phyloP scores from a whole-genome alignment of 2,329 filamentous ascomycete species.

The Fusarium anguioides region DNA sequence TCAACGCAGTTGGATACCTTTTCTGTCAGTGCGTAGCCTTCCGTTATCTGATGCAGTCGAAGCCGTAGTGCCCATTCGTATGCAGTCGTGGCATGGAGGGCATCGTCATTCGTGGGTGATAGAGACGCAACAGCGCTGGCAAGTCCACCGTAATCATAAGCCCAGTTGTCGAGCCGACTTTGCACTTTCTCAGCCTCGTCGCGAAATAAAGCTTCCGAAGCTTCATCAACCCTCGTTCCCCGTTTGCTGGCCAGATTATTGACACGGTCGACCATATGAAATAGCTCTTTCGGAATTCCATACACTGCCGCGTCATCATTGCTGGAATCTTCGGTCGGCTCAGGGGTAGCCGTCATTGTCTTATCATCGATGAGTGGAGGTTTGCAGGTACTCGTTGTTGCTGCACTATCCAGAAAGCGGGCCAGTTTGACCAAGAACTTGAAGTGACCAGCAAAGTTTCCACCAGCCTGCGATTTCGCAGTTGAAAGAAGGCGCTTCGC shows the following conservation, averaged over 20 bases:
- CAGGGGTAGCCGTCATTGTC: neutral
- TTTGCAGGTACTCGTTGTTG: slow-evolving; percentile 2
- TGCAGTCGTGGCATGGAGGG: slow-evolving; percentile 6
- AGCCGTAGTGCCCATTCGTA: slow-evolving; percentile 14
- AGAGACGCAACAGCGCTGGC: neutral
- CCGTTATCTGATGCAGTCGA: slow-evolving; percentile 14
- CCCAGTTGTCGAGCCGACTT: neutral
- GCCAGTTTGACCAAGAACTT: slow-evolving; percentile 6
- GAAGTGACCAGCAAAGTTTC: neutral
- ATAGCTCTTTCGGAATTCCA: slow-evolving; percentile 6
- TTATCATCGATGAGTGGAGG: slow-evolving; percentile 2
- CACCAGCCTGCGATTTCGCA: neutral
- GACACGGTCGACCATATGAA: slow-evolving; percentile 9
- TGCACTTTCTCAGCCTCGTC: slow-evolving; percentile 1
- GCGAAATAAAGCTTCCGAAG: neutral
- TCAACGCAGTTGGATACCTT: slow-evolving; percentile 6
- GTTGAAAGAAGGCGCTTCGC: slow-evolving; percentile 2
- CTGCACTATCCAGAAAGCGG: slow-evolving; percentile 1
- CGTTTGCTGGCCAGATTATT: slow-evolving; percentile 4
- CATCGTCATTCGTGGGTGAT: neutral
- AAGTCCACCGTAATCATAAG: slow-evolving; percentile 8
- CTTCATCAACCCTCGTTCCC: slow-evolving; percentile 8
- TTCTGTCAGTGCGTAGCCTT: neutral
- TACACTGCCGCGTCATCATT: neutral
- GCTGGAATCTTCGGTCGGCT: neutral